Percentiles rank a stretch among this genome's conserved stretches.
Evolutionary conservation across 176 grass and related monocot genomes (phyloP).

Genomic region (Musa beccarii): DNA sequence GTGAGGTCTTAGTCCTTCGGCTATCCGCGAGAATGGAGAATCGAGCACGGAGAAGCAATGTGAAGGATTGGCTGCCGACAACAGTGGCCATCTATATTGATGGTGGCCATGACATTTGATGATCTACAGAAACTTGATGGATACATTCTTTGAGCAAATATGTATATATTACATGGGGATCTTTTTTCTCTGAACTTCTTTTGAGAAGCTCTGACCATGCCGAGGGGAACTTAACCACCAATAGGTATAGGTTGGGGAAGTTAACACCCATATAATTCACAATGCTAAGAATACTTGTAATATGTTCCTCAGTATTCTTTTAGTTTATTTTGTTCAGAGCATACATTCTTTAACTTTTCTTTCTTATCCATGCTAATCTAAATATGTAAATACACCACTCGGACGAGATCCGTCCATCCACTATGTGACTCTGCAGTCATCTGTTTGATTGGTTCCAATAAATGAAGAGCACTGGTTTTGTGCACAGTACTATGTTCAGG

Average conservation of each 20-base stretch:
- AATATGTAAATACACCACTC: too few species aligned
- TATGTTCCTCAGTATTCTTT: conserved; percentile 10
- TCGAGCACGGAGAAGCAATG: conserved; percentile 18
- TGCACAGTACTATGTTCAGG: too few species aligned
- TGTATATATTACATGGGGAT: conserved; percentile 51
- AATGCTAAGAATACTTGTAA: conserved; percentile 6
- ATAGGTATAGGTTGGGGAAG: not conserved
- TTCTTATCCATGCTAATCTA: not conserved
- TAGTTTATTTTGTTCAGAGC: not conserved
- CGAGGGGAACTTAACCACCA: not conserved
- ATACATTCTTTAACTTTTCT: not conserved
- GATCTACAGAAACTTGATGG: conserved; percentile 35
- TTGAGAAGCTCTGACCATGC: not conserved
- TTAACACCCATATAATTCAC: conserved; percentile 8
- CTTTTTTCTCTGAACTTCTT: conserved; percentile 19
- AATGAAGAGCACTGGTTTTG: too few species aligned
- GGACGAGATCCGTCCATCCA: too few species aligned
- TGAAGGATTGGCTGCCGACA: conserved; percentile 35
- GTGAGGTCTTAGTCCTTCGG: conserved; percentile 17
- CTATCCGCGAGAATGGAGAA: conserved; percentile 34
- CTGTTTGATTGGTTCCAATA: too few species aligned
- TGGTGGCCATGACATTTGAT: conserved; percentile 34
- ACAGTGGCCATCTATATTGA: conserved; percentile 49
- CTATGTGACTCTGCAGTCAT: too few species aligned
- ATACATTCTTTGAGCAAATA: conserved; percentile 47